A percentile compares a stretch with the other conserved stretches of the same genome.
These are phyloP conservation scores for Grosmannia serpens DNA, from an alignment of 2,329 filamentous ascomycete genomes.

Conservation along the genomic window DNA sequence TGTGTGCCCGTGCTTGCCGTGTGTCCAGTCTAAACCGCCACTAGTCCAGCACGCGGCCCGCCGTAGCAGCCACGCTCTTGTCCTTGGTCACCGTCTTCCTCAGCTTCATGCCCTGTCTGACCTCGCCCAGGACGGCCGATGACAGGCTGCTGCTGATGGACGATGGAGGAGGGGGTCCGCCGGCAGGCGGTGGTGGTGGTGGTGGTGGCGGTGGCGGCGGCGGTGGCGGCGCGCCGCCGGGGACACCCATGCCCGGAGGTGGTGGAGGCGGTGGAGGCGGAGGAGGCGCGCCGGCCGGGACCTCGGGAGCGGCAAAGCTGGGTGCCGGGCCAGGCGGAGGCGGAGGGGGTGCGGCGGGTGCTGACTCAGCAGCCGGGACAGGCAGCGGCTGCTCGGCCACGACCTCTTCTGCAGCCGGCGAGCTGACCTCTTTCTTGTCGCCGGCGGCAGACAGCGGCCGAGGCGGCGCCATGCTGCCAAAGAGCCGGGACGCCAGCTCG, in stretches of 20 bases:
- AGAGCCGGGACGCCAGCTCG: constrained; percentile 86
- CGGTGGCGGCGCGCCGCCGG: constrained; percentile 20
- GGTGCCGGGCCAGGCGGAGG: constrained; percentile 20
- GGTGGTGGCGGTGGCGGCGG: constrained; percentile 28
- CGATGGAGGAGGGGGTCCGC: constrained; percentile 23
- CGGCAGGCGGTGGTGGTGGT: constrained; percentile 30
- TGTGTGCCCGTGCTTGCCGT: too few relatives aligned
- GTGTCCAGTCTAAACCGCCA: too few relatives aligned
- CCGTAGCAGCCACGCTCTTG: constrained; percentile 58
- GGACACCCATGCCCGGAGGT: constrained; percentile 7
- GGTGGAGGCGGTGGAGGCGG: constrained; percentile 16
- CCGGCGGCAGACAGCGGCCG: constrained; percentile 76
- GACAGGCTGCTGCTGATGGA: constrained; percentile 32
- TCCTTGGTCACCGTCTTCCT: constrained; percentile 89
- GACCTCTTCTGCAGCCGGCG: constrained; percentile 22
- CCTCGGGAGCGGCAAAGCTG: background rate
- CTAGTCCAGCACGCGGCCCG: constrained; percentile 60
- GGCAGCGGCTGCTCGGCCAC: constrained; percentile 8
- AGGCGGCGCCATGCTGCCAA: constrained; percentile 93
- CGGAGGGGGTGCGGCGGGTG: constrained; percentile 18
- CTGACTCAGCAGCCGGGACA: constrained; percentile 10
- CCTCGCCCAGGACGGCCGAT: constrained; percentile 64
- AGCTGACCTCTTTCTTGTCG: constrained; percentile 42
- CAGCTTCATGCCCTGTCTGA: constrained; percentile 65
- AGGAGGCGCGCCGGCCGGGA: constrained; percentile 16